phyloP scores from a whole-genome alignment of 208 protist genomes.

The Porcisia hertigi region DNA sequence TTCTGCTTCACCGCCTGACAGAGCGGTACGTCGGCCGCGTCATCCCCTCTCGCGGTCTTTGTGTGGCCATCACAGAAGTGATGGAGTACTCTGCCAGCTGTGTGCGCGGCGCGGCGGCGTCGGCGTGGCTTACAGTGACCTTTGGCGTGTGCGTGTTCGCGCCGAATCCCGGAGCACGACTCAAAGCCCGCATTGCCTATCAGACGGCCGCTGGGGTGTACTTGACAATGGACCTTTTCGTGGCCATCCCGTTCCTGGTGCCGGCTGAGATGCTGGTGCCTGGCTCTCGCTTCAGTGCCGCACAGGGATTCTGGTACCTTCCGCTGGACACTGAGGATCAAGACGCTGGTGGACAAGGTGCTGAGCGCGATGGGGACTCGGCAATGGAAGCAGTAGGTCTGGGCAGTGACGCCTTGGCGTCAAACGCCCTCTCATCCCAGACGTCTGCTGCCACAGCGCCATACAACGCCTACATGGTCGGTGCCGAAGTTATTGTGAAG shows the following conservation, averaged over 20 bases:
- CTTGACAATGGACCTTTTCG: conserved; percentile 70
- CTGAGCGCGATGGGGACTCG: neutral
- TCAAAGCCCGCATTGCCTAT: conserved; percentile 57
- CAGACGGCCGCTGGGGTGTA: conserved; percentile 46
- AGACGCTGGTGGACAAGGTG: conserved; percentile 15
- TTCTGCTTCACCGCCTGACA: conserved; percentile 73
- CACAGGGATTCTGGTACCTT: conserved; percentile 54
- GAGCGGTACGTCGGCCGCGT: conserved; percentile 86
- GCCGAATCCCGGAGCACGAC: conserved; percentile 47
- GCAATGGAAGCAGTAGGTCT: neutral
- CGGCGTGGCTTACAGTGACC: conserved; percentile 67
- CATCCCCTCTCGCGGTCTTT: conserved; percentile 59
- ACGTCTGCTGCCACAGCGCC: conserved; percentile 12
- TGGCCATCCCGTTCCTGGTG: conserved; percentile 59
- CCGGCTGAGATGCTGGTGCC: conserved; percentile 55
- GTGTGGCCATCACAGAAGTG: conserved; percentile 67
- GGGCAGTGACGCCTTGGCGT: neutral
- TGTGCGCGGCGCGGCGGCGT: conserved; percentile 56
- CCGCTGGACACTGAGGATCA: conserved; percentile 67
- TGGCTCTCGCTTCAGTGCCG: conserved; percentile 48
- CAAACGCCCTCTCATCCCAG: conserved; percentile 56
- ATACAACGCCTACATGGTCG: conserved; percentile 64
- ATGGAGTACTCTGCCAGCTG: conserved; percentile 51
- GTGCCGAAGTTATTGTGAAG: conserved; percentile 70
- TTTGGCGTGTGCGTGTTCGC: conserved; percentile 76